Evolutionary conservation across 768 basidiomycete species (phyloP), one percentile per base, ranked within the genome.

Genomic region (Macrolepiota fuliginosa): DNA sequence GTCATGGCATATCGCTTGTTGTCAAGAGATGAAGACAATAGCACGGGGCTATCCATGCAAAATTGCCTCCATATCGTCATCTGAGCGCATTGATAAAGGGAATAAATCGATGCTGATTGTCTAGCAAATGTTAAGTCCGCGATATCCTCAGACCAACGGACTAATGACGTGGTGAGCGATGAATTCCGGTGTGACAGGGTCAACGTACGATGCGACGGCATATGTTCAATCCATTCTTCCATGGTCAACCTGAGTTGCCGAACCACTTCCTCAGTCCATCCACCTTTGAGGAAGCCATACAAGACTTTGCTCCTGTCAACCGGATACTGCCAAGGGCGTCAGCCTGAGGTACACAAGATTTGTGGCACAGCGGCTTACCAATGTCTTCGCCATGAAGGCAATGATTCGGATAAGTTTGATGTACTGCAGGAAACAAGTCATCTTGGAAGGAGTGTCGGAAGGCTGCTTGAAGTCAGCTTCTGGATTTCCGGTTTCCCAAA

Each of bases 351-450:
- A 50, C 19, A 49, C 25, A 35, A 25, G 29, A 32, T 10, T 17
- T 52, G 50, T 58, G n/a, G 36, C 56, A n/a, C n/a, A 3, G 60
- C 56, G 56, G 57, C 84, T 63, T 69, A 90, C 90, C 54, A 93
- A 79, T 0, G 88, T 91, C 67, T 85, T 83, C 61, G 90, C 67
- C 3, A 83, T 82, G 69, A 87, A 91, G 2, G 86, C 88, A 39
- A 86, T 78, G 56, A 93, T 87, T 67, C 88, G 84, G 25, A 84
- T 83, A 37, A 94, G 72, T 63, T 85, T 85, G 64, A 92, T 78
- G 52, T 81, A 77, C 37, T 82, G 81, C 67, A 84, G 86, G 71
- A 93, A 93, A 19, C 77, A 81, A 17, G 87, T 70, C 37, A 91
- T 73, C 52, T 72, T 74, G 25, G 85, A 83, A 17, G 88, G 86